phyloP scores from a whole-genome alignment of 139 green algal genomes.

The Tetraselmis chui region DNA sequence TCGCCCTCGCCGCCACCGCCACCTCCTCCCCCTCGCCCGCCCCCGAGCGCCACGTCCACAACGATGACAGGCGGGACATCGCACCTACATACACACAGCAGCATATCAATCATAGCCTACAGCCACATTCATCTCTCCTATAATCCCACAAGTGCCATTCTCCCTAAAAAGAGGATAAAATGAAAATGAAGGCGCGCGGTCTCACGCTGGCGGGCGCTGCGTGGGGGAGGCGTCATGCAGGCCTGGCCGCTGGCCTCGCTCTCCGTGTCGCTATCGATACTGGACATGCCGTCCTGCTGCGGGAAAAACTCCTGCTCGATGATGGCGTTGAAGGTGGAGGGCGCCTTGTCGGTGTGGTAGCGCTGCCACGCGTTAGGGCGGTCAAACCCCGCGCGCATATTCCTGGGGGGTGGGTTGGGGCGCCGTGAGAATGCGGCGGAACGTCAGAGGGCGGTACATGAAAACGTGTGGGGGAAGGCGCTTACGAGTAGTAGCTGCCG shows the following conservation, averaged over 20 bases:
- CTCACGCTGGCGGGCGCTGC: too few species aligned
- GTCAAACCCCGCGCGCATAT: not conserved
- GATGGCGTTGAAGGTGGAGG: conserved; percentile 35
- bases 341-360: conserved; percentile 19
- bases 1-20: not conserved
- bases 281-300: not conserved
- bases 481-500: not conserved
- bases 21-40: not conserved
- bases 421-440: too few species aligned
- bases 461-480: not conserved
- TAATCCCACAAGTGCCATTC: too few species aligned
- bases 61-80: not conserved
- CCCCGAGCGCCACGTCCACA: not conserved
- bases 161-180: too few species aligned
- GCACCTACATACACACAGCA: not conserved
- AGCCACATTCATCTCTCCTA: too few species aligned
- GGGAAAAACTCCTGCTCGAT: conserved; percentile 19
- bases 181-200: too few species aligned
- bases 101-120: too few species aligned
- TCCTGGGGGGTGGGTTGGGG: not conserved
- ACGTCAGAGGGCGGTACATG: too few species aligned
- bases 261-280: not conserved
- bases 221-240: not conserved
- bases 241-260: not conserved
- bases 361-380: conserved; percentile 19